phyloP scores from a whole-genome alignment of 1,139 yeast genomes.

The Pichiaceae sp. region DNA sequence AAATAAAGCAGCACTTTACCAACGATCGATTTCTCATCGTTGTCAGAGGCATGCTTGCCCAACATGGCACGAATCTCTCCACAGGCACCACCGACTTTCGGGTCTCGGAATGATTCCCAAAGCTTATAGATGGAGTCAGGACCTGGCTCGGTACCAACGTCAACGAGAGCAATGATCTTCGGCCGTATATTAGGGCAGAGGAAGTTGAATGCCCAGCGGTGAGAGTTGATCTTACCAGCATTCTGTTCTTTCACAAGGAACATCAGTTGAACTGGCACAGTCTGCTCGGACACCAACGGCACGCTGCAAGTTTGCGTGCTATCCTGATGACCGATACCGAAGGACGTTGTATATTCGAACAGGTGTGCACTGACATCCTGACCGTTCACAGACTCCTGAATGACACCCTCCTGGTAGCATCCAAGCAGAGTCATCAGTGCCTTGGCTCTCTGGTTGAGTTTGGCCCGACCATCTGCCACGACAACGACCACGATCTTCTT shows the following conservation, averaged over 20 bases:
- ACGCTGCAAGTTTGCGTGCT: constrained; percentile 25
- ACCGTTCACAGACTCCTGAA: constrained; percentile 69
- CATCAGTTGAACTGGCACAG: constrained; percentile 64
- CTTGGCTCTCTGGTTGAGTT: constrained; percentile 57
- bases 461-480: constrained; percentile 67
- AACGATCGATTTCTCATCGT: constrained; percentile 30
- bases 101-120: constrained; percentile 69
- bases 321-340: constrained; percentile 50
- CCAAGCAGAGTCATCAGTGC: constrained; percentile 65
- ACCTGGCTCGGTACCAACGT: constrained; percentile 77
- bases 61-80: constrained; percentile 73
- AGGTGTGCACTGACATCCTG: constrained; percentile 64
- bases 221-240: constrained; percentile 71
- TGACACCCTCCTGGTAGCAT: constrained; percentile 72
- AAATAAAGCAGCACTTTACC: constrained; percentile 14
- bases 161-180: constrained; percentile 60
- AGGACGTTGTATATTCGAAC: constrained; percentile 72
- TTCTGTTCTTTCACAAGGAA: constrained; percentile 74
- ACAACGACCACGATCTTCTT: constrained; percentile 67
- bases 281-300: constrained; percentile 43
- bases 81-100: constrained; percentile 78
- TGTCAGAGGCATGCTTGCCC: constrained; percentile 33
- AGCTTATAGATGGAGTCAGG: constrained; percentile 65
- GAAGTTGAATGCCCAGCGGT: constrained; percentile 80
- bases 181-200: constrained; percentile 67